A percentile compares a stretch with the other conserved stretches of the same genome.
These are phyloP conservation scores for Hirsutella rhossiliensis DNA, from an alignment of 2,329 filamentous ascomycete genomes.

Conservation along the genomic window DNA sequence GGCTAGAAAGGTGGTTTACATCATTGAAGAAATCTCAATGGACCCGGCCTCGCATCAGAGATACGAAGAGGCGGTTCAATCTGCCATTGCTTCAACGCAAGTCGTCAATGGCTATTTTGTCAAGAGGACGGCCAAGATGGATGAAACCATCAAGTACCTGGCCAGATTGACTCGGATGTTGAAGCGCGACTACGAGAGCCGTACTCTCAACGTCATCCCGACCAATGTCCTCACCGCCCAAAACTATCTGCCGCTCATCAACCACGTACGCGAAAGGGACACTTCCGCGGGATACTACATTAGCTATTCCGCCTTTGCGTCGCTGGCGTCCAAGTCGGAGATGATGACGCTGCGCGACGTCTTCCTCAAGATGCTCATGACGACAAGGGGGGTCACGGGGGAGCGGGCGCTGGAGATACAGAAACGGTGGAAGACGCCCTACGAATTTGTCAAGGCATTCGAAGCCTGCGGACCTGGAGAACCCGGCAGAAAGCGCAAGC, in stretches of 20 bases:
- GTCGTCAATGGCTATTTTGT: slow-evolving; percentile 71
- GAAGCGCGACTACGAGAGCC: slow-evolving; percentile 49
- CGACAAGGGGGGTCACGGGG: slow-evolving; percentile 59
- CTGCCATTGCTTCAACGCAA: slow-evolving; percentile 65
- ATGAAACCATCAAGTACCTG: slow-evolving; percentile 68
- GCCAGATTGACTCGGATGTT: slow-evolving; percentile 59
- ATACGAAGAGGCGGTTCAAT: slow-evolving; percentile 56
- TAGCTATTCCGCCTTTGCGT: slow-evolving; percentile 60
- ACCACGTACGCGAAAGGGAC: slow-evolving; percentile 42
- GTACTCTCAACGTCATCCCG: slow-evolving; percentile 50
- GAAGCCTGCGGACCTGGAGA: slow-evolving; percentile 38
- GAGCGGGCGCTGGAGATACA: slow-evolving; percentile 75
- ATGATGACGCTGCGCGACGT: slow-evolving; percentile 62
- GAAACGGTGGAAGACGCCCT: slow-evolving; percentile 63
- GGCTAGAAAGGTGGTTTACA: slow-evolving; percentile 64
- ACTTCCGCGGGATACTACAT: slow-evolving; percentile 44
- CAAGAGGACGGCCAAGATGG: slow-evolving; percentile 62
- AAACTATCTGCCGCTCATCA: slow-evolving; percentile 54
- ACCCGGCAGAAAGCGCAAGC: slow-evolving; percentile 41
- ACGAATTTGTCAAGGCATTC: slow-evolving; percentile 59
- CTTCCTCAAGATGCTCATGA: slow-evolving; percentile 80
- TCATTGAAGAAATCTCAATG: slow-evolving; percentile 62
- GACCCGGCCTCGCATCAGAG: slow-evolving; percentile 38
- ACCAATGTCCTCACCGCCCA: slow-evolving; percentile 47
- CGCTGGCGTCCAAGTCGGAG: slow-evolving; percentile 63